A percentile compares a stretch with the other conserved stretches of the same genome.
phyloP scores from a whole-genome alignment of 768 basidiomycete genomes.

The Cystobasidium ongulense region DNA sequence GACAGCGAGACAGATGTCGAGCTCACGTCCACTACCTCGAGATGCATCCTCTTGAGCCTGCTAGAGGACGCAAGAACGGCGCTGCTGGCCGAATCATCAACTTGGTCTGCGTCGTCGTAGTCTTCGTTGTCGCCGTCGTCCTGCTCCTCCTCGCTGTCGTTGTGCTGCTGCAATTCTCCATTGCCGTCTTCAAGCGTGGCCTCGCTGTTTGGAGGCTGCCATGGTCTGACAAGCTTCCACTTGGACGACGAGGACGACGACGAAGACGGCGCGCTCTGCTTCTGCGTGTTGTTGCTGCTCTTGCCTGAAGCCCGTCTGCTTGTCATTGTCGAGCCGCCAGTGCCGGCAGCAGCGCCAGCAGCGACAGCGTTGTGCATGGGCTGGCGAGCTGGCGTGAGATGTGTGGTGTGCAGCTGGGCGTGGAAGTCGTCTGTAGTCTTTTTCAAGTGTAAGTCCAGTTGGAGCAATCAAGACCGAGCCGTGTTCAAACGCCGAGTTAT shows the following conservation, averaged over 20 bases:
- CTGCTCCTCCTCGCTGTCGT: background rate
- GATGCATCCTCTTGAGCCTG: background rate
- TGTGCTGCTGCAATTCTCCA: background rate
- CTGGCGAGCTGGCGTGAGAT: background rate
- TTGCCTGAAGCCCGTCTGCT: background rate
- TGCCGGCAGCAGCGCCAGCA: background rate
- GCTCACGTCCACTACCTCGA: constrained; percentile 33
- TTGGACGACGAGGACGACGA: background rate
- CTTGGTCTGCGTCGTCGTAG: background rate
- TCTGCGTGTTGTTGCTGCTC: background rate
- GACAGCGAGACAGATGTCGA: constrained; percentile 32
- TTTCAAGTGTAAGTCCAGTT: no score
- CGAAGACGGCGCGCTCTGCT: background rate
- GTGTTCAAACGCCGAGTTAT: no score
- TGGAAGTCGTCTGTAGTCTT: no score
- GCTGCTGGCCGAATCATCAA: background rate
- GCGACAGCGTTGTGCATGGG: background rate
- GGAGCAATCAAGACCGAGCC: no score
- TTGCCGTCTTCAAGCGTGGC: constrained; percentile 3
- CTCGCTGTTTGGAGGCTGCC: constrained; percentile 10
- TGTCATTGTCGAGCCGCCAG: background rate
- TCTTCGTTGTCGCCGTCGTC: background rate
- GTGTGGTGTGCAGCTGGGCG: background rate
- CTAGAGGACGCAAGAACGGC: background rate
- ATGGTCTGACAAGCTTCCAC: constrained; percentile 27